These are phyloP conservation scores for Laguncularia racemosa DNA, from an alignment of 345 rosid species.

Conservation along the genomic window DNA sequence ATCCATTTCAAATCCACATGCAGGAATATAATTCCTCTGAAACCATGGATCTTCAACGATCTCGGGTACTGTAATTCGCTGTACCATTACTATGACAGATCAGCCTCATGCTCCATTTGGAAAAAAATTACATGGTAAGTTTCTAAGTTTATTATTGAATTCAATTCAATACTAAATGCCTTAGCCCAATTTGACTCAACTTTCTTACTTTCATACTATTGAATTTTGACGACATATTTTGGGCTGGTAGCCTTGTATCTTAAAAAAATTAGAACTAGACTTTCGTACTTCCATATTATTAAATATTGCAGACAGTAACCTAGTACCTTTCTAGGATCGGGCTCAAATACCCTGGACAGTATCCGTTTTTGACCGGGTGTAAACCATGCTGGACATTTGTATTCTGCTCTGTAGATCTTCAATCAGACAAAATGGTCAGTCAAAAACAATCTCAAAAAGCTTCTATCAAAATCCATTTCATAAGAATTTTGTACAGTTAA, in stretches of 20 bases:
- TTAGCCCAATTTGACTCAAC: too few relatives aligned
- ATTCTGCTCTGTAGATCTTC: constrained; percentile 65
- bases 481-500: not conserved
- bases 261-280: too few relatives aligned
- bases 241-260: too few relatives aligned
- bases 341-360: constrained; percentile 64
- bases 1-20: constrained; percentile 25
- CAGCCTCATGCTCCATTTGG: not conserved
- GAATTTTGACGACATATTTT: not conserved
- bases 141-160: too few relatives aligned
- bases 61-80: constrained; percentile 66
- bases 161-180: too few relatives aligned
- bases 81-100: constrained; percentile 11
- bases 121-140: not conserved
- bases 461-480: not conserved
- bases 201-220: too few relatives aligned
- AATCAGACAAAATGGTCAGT: constrained; percentile 2
- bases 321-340: constrained; percentile 47
- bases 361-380: constrained; percentile 50
- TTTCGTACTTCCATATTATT: too few relatives aligned
- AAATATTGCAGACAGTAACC: too few relatives aligned
- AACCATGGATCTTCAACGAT: constrained; percentile 76
- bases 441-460: not conserved
- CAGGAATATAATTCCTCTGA: constrained; percentile 50
- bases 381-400: constrained; percentile 52